Percentiles rank a stretch among this genome's conserved stretches.
Evolutionary conservation across 23 red algal genomes (phyloP).

Genomic region (Pyropia haitanensis): DNA sequence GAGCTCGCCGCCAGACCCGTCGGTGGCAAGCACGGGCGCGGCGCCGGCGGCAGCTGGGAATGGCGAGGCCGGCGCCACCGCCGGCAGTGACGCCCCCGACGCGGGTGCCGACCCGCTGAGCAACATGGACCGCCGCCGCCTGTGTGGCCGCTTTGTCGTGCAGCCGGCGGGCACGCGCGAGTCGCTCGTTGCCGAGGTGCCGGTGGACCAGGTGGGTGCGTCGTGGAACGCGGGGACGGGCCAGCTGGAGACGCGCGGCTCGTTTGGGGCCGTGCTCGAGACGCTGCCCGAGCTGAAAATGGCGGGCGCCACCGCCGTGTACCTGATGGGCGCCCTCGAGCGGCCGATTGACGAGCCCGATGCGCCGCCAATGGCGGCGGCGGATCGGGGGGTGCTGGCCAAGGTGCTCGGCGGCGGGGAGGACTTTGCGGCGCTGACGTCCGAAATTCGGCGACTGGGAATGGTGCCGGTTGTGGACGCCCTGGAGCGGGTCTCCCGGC

Average conservation of each 20-base stretch:
- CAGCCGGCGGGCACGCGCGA: conserved; percentile 71
- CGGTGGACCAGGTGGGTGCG: conserved; percentile 91
- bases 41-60: not conserved
- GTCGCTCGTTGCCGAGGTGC: conserved; percentile 53
- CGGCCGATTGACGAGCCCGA: conserved; percentile 65
- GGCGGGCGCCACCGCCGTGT: conserved; percentile 50
- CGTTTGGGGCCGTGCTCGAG: conserved; percentile 68
- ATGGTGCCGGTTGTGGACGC: conserved; percentile 77
- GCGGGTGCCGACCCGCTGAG: not conserved
- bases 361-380: conserved; percentile 69
- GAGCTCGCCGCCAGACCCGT: too few species aligned
- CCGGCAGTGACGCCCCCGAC: conserved; percentile 32
- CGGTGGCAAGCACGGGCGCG: not conserved
- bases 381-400: conserved; percentile 69
- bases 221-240: conserved; percentile 79
- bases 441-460: conserved; percentile 61
- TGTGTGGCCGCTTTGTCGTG: conserved; percentile 86
- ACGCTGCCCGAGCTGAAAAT: conserved; percentile 68
- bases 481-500: conserved; percentile 70
- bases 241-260: conserved; percentile 46
- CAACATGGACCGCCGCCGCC: conserved; percentile 24
- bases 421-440: conserved; percentile 49
- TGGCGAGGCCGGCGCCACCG: conserved; percentile 19
- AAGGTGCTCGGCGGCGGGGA: conserved; percentile 77
- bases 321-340: conserved; percentile 88